Base-by-base conservation (phyloP, 805 yeast species). In the Starmerella sp. region DNA sequence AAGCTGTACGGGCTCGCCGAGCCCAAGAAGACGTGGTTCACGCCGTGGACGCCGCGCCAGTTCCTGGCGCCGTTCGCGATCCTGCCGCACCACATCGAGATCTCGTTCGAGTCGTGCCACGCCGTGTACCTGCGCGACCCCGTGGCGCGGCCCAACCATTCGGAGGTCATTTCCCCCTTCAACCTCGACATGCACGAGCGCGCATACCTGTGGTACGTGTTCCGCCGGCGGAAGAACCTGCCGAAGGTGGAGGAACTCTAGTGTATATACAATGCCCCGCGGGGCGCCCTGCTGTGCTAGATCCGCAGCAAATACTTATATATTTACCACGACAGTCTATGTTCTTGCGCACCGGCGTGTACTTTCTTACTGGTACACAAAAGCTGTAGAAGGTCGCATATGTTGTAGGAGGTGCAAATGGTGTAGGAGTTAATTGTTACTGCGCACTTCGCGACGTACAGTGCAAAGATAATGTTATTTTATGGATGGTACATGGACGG, bases 41-140 rank as follows among this genome's bases (percentile, higher is more conserved):
- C 97, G 2, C 98, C 98, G 52, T 93, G 97, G 97, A 78, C 83
- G 57, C 95, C 96, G 61, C 84, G 96, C 72, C 93, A 88, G 45
- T 93, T 91, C 71, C 72, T 93, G 60, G 90, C 95, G 2, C 95
- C 95, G 48, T 86, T 89, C 71, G 93, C 97, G 11, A 79, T 93
- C 57, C 77, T 87, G 65, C 98, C 98, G 32, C 83, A 86, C 59
- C 97, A 93, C 70, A 74, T 93, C 53, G 97, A 93, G 72, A 74
- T 93, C 46, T 86, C 95, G 28, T 91, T 86, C 70, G 78, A 79
- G 59, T 88, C 97, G 5, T 91, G 97, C 68, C 96, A 90, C 69
- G 97, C 96, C 5, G 85, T 93, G n/a, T 93, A 91, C 70, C 72
- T 93, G 69, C 84, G 97, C 71, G 95, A 93, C 69, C 98, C 98